Conservation (phyloP, 1,139 yeast genomes). For the Suhomyces wounanorum region DNA sequence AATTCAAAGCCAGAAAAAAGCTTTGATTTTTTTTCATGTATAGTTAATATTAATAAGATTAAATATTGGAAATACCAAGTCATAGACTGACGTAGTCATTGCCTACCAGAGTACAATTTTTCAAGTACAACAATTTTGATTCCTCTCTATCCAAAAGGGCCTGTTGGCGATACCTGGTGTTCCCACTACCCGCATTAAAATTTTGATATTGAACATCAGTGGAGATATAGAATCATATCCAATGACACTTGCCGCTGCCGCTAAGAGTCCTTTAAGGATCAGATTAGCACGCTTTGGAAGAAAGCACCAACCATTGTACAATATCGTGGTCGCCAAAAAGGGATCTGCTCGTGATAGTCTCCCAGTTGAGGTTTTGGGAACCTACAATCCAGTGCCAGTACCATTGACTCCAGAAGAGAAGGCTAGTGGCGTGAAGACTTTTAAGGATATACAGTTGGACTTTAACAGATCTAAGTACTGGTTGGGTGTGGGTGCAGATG, state of each 20-base stretch:
- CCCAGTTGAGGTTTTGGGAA: conserved; percentile 95
- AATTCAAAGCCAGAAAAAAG: conserved; percentile 62
- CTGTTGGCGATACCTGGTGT: neutral
- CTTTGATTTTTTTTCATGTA: conserved; percentile 26
- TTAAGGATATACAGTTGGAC: conserved; percentile 80
- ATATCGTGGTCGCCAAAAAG: conserved; percentile 84
- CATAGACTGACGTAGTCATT: neutral
- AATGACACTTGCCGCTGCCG: conserved; percentile 9
- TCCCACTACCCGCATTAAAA: conserved; percentile 7
- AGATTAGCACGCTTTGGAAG: conserved; percentile 94
- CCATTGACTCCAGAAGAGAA: conserved; percentile 65
- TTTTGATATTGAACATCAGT: conserved; percentile 4
- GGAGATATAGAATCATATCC: neutral
- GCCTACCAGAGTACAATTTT: neutral
- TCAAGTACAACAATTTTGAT: neutral
- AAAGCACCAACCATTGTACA: conserved; percentile 81
- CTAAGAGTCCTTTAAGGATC: conserved; percentile 51
- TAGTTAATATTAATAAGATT: conserved; percentile 9
- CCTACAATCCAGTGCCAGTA: conserved; percentile 82
- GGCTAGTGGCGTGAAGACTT: conserved; percentile 56
- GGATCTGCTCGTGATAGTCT: conserved; percentile 74
- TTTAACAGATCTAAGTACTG: conserved; percentile 93
- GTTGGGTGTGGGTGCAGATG: conserved; percentile 99
- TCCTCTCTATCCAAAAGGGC: neutral
- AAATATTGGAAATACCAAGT: neutral